phyloP scores from a whole-genome alignment of 2,329 filamentous ascomycete genomes.

The Aspergillus fischeri region DNA sequence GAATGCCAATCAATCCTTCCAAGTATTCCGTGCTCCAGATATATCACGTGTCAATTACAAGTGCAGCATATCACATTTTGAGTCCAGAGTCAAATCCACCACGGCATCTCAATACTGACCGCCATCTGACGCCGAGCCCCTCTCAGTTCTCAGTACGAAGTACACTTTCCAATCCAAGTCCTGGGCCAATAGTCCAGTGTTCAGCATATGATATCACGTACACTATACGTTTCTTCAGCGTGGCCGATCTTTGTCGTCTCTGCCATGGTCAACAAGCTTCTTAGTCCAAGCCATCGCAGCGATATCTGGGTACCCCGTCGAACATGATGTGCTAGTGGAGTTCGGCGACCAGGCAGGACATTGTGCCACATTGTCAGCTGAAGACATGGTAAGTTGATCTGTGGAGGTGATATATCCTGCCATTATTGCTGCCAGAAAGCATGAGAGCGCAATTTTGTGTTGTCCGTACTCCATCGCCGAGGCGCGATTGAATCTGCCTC shows the following conservation, averaged over 20 bases:
- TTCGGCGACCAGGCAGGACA: background rate
- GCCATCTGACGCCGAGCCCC: background rate
- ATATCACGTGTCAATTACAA: background rate
- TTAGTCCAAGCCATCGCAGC: background rate
- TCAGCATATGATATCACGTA: background rate
- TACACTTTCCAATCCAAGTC: background rate
- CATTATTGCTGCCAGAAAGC: background rate
- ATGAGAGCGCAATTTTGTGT: background rate
- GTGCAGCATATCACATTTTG: background rate
- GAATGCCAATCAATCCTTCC: background rate
- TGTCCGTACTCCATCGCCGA: too few species aligned
- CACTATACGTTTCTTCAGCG: background rate
- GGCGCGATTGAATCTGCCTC: too few species aligned
- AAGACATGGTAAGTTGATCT: background rate
- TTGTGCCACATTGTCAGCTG: background rate
- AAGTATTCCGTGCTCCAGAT: too few species aligned
- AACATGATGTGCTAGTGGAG: background rate
- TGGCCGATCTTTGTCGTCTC: too few species aligned
- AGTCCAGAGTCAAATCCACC: background rate
- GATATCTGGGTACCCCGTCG: background rate
- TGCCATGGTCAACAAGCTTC: background rate
- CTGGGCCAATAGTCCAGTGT: background rate
- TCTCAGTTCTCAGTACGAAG: background rate
- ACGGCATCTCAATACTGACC: background rate
- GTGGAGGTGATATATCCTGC: background rate